Evolutionary conservation across 2,329 filamentous ascomycete genomes (phyloP).

Genomic region (Myriosclerotinia scirpicola): DNA sequence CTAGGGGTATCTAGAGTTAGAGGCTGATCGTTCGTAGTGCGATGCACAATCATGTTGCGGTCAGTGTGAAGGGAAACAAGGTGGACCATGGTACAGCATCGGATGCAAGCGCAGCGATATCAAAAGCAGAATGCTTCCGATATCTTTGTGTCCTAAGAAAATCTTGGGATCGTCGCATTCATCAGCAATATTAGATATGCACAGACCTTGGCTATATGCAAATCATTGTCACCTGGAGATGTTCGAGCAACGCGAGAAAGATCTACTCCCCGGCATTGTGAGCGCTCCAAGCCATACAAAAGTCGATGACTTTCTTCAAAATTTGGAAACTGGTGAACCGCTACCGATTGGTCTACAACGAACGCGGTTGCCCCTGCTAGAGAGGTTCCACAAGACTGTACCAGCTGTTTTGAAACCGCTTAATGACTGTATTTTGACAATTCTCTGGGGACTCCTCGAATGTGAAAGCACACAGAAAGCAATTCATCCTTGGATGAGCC

Average conservation of each 20-base stretch:
- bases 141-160: constrained; percentile 18
- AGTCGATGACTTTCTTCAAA: neutral
- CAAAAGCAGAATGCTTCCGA: constrained; percentile 22
- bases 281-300: neutral
- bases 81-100: constrained; percentile 24
- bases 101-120: constrained; percentile 27
- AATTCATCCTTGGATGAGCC: constrained; percentile 3
- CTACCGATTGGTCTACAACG: neutral
- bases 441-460: constrained; percentile 22
- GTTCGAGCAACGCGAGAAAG: neutral
- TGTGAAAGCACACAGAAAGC: constrained; percentile 6
- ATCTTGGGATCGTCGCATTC: neutral
- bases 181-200: neutral
- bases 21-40: constrained; percentile 2
- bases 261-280: neutral
- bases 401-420: constrained; percentile 21
- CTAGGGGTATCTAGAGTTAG: neutral
- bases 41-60: constrained; percentile 22
- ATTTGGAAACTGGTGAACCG: neutral
- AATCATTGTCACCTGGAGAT: neutral
- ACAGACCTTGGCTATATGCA: constrained; percentile 7
- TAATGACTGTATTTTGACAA: constrained; percentile 21
- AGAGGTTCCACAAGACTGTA: neutral
- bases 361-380: neutral
- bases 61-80: constrained; percentile 19